These are phyloP conservation scores for Phytophthora cryptogea DNA, from an alignment of 352 stramenopile genomes.

Conservation along the genomic window DNA sequence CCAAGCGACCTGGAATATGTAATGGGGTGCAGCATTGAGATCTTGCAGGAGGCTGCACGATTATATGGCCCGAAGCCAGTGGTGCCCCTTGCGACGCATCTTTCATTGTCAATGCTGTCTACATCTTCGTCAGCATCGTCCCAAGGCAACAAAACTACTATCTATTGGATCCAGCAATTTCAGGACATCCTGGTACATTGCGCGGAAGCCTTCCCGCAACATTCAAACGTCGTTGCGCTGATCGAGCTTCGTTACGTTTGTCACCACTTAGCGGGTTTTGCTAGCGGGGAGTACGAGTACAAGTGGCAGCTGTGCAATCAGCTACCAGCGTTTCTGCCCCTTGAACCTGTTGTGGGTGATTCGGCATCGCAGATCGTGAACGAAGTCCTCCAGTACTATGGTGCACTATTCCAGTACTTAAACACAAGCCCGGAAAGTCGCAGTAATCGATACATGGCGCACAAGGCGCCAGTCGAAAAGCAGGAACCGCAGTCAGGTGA, in stretches of 20 bases:
- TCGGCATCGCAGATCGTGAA: slow-evolving; percentile 69
- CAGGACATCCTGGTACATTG: slow-evolving; percentile 72
- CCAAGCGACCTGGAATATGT: slow-evolving; percentile 54
- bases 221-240: slow-evolving; percentile 65
- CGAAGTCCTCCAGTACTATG: slow-evolving; percentile 81
- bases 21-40: slow-evolving; percentile 66
- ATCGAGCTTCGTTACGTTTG: slow-evolving; percentile 85
- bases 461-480: slow-evolving; percentile 24
- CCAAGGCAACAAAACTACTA: slow-evolving; percentile 50
- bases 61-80: slow-evolving; percentile 67
- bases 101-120: slow-evolving; percentile 44
- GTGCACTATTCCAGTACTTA: slow-evolving; percentile 60
- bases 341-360: slow-evolving; percentile 59
- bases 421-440: slow-evolving; percentile 62
- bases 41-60: slow-evolving; percentile 73
- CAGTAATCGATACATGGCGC: slow-evolving; percentile 38
- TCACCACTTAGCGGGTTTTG: slow-evolving; percentile 75
- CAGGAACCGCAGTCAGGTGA: slow-evolving; percentile 3
- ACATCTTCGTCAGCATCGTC: slow-evolving; percentile 46
- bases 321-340: slow-evolving; percentile 44
- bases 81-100: slow-evolving; percentile 33
- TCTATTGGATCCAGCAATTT: slow-evolving; percentile 87
- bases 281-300: slow-evolving; percentile 61
- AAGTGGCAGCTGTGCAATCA: slow-evolving; percentile 82
- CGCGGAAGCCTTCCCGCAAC: slow-evolving; percentile 68